These are phyloP conservation scores for Paxillus ammoniavirescens DNA, from an alignment of 768 basidiomycete species.

Conservation along the genomic window DNA sequence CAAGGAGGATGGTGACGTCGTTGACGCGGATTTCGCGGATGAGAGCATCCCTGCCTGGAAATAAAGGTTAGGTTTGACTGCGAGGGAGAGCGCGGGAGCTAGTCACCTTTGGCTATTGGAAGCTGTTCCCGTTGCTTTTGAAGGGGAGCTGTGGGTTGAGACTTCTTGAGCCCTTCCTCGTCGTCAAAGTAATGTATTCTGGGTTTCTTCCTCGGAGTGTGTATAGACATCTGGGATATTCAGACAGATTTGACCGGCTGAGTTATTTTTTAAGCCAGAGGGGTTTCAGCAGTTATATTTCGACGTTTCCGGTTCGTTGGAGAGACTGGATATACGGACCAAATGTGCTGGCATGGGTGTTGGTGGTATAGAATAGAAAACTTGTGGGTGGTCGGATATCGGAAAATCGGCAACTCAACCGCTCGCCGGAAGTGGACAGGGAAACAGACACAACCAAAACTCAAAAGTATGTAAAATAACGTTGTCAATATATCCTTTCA, in stretches of 20 bases:
- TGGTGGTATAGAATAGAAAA: constrained; percentile 1
- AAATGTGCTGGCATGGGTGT: neutral
- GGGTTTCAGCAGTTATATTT: neutral
- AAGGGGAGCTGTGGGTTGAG: constrained; percentile 28
- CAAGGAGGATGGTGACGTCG: constrained; percentile 86
- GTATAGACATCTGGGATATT: constrained; percentile 16
- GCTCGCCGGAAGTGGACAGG: constrained; percentile 1
- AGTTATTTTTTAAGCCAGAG: neutral
- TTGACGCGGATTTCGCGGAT: constrained; percentile 70
- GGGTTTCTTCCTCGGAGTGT: constrained; percentile 27
- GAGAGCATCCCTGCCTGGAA: constrained; percentile 70
- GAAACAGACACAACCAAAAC: neutral
- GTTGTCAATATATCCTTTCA: neutral
- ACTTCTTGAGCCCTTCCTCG: constrained; percentile 15
- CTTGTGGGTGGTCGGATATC: constrained; percentile 10
- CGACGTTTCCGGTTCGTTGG: neutral
- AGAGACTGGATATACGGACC: neutral
- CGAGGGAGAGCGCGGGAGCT: neutral
- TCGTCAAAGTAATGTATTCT: constrained; percentile 19
- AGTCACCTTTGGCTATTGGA: constrained; percentile 75
- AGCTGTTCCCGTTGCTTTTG: constrained; percentile 68
- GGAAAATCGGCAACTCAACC: neutral
- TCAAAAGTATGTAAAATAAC: neutral
- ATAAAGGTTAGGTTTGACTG: neutral
- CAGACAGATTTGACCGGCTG: neutral